Conservation (phyloP, 2,329 filamentous ascomycete species). For the Raffaelea arxii region DNA sequence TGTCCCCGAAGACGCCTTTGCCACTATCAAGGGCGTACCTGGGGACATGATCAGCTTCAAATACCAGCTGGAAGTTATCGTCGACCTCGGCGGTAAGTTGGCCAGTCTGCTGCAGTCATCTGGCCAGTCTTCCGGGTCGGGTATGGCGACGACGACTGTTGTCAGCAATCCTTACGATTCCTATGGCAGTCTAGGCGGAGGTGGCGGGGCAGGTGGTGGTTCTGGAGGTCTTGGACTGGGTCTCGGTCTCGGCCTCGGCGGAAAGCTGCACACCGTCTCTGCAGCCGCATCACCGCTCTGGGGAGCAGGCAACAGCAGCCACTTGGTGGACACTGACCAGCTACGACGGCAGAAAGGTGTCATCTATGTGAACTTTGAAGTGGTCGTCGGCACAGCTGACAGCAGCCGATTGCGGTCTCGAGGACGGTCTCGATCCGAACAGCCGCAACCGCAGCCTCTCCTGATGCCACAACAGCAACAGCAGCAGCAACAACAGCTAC, state of each 20-base stretch:
- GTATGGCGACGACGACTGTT: too few relatives aligned
- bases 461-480: slow-evolving; percentile 12
- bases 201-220: slow-evolving; percentile 6
- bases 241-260: slow-evolving; percentile 18
- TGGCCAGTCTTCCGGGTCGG: slow-evolving; percentile 20
- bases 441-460: slow-evolving; percentile 14
- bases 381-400: slow-evolving; percentile 79
- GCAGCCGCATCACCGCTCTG: slow-evolving; percentile 12
- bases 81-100: slow-evolving; percentile 83
- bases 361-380: slow-evolving; percentile 77
- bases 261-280: slow-evolving; percentile 3
- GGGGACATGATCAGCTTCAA: slow-evolving; percentile 92
- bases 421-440: slow-evolving; percentile 1
- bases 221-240: slow-evolving; percentile 16
- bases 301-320: slow-evolving; percentile 17
- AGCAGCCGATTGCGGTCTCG: slow-evolving; percentile 46
- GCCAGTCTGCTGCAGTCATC: slow-evolving; percentile 59
- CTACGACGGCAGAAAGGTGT: slow-evolving; percentile 85
- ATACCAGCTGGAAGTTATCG: slow-evolving; percentile 85
- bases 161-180: too few relatives aligned
- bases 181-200: not conserved
- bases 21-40: slow-evolving; percentile 81
- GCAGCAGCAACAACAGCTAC: not conserved
- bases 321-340: slow-evolving; percentile 76
- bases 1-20: slow-evolving; percentile 83